Conservation (phyloP, 768 basidiomycete genomes). For the Galerina marginata region DNA sequence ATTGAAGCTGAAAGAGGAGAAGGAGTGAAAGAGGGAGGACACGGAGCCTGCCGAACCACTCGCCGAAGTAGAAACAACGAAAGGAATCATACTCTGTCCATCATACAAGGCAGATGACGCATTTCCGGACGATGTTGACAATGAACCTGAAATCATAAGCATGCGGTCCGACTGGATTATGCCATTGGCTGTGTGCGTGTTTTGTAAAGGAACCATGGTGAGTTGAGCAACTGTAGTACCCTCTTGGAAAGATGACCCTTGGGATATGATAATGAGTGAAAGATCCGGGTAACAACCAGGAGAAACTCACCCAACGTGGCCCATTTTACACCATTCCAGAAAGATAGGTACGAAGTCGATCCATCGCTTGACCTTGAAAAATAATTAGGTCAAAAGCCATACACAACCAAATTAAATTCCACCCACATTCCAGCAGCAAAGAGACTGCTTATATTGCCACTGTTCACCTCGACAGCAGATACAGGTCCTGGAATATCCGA, state of each 20-base stretch:
- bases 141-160: constrained; percentile 84
- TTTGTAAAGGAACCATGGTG: constrained; percentile 86
- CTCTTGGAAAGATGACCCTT: constrained; percentile 61
- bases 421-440: constrained; percentile 88
- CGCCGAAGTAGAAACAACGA: constrained; percentile 69
- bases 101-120: constrained; percentile 90
- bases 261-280: constrained; percentile 2
- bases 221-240: constrained; percentile 80
- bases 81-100: constrained; percentile 82
- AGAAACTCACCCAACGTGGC: constrained; percentile 56
- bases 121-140: constrained; percentile 74
- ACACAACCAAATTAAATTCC: neutral
- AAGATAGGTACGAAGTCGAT: constrained; percentile 71
- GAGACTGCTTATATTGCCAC: constrained; percentile 79
- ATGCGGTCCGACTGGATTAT: constrained; percentile 85
- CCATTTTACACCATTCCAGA: constrained; percentile 89
- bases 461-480: constrained; percentile 86
- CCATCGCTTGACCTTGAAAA: constrained; percentile 57
- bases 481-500: constrained; percentile 84
- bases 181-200: constrained; percentile 71
- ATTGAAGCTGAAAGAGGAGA: constrained; percentile 75
- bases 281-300: constrained; percentile 4
- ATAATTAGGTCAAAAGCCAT: neutral
- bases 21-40: constrained; percentile 83
- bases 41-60: constrained; percentile 74